Percentiles rank a stretch among this genome's conserved stretches.
Conservation (phyloP, 139 green algal genomes). For the Gonium pectorale region DNA sequence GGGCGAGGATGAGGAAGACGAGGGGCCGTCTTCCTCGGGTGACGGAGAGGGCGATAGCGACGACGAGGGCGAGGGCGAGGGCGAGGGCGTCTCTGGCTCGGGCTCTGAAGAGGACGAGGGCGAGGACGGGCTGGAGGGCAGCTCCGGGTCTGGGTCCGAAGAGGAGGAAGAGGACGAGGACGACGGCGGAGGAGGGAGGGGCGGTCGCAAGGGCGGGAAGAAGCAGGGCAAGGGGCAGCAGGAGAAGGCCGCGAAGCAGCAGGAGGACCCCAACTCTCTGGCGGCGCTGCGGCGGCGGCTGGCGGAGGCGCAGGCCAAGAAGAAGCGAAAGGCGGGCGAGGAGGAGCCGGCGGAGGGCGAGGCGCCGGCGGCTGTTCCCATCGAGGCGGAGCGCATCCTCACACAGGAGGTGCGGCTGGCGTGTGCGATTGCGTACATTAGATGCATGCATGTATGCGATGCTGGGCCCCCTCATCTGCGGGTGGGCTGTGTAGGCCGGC, state of each 20-base stretch:
- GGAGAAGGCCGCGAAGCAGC: slow-evolving; percentile 34
- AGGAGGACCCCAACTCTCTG: slow-evolving; percentile 30
- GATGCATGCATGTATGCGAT: too few species aligned
- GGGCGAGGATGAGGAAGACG: slow-evolving; percentile 2
- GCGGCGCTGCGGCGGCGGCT: slow-evolving; percentile 60
- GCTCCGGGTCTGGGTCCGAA: not conserved
- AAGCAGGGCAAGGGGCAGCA: not conserved
- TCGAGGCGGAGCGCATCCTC: slow-evolving; percentile 85
- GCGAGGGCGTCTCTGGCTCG: not conserved
- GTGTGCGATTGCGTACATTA: too few species aligned
- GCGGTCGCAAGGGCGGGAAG: not conserved
- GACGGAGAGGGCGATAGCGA: not conserved
- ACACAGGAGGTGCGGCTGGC: slow-evolving; percentile 49
- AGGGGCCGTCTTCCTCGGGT: not conserved
- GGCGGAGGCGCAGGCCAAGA: slow-evolving; percentile 52
- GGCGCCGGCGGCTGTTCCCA: slow-evolving; percentile 42
- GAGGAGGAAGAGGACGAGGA: slow-evolving; percentile 23
- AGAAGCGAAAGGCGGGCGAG: slow-evolving; percentile 12
- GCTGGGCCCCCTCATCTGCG: too few species aligned
- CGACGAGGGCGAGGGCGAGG: not conserved
- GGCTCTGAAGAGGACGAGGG: slow-evolving; percentile 32
- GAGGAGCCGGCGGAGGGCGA: not conserved
- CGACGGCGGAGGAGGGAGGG: not conserved
- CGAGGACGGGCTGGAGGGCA: not conserved
- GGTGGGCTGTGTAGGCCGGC: too few species aligned